These are phyloP conservation scores for Russula vinacea DNA, from an alignment of 768 basidiomycete species.

Conservation along the genomic window DNA sequence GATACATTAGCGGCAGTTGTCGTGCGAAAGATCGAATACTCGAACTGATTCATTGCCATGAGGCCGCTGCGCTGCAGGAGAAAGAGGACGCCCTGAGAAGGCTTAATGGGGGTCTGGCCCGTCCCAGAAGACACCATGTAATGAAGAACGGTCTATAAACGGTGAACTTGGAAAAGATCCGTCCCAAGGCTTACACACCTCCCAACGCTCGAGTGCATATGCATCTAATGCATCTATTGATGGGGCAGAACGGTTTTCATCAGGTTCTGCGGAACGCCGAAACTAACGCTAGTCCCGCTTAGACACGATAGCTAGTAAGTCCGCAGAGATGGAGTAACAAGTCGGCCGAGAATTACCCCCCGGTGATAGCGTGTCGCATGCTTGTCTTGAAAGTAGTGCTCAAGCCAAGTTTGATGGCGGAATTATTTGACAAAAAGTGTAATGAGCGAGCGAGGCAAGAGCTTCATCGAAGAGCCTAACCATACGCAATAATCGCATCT, in stretches of 20 bases:
- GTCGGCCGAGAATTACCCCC: conserved; percentile 56
- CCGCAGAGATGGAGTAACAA: neutral
- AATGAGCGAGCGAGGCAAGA: conserved; percentile 57
- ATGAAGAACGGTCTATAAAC: conserved; percentile 81
- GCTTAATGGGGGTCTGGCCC: conserved; percentile 69
- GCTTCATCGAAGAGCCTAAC: conserved; percentile 70
- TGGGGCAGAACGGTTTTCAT: conserved; percentile 55
- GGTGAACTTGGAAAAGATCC: conserved; percentile 9
- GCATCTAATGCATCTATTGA: conserved; percentile 65
- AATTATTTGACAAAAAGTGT: conserved; percentile 60
- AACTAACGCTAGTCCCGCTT: conserved; percentile 76
- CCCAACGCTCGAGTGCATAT: conserved; percentile 87
- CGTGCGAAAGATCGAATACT: conserved; percentile 13
- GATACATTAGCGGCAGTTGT: conserved; percentile 7
- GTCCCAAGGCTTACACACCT: conserved; percentile 48
- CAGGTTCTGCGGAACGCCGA: conserved; percentile 74
- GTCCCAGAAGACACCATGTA: conserved; percentile 95
- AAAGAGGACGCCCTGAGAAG: conserved; percentile 79
- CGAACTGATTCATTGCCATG: conserved; percentile 72
- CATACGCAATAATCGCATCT: neutral
- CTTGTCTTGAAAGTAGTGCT: conserved; percentile 75
- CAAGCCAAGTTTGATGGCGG: conserved; percentile 59
- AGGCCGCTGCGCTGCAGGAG: conserved; percentile 81
- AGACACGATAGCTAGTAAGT: conserved; percentile 9
- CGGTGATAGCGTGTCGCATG: conserved; percentile 80